Conservation (phyloP, 495 filamentous ascomycete species). For the Tuber calosporum region DNA sequence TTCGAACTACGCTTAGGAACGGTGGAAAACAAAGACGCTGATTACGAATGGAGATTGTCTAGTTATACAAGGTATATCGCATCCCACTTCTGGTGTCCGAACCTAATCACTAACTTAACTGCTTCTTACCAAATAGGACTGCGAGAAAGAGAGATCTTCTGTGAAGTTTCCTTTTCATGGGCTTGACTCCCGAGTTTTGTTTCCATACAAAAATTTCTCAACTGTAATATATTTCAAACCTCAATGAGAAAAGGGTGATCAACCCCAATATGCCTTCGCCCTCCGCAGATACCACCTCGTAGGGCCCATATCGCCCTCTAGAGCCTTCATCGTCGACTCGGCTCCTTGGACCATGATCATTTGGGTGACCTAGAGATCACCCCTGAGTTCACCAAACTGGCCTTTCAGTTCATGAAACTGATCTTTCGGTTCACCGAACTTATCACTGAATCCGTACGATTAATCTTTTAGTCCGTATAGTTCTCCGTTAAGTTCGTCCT, state of each 20-base stretch:
- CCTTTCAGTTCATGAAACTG: too few species aligned
- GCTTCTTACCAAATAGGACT: slow-evolving; percentile 35
- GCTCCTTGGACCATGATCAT: too few species aligned
- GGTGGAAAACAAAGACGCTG: slow-evolving; percentile 89
- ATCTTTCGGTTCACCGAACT: too few species aligned
- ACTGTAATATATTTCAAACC: neutral
- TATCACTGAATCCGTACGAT: too few species aligned
- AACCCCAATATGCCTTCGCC: too few species aligned
- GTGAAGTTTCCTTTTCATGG: slow-evolving; percentile 4
- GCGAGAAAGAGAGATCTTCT: slow-evolving; percentile 43
- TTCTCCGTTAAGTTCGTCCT: too few species aligned
- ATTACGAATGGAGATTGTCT: slow-evolving; percentile 88
- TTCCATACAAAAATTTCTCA: neutral
- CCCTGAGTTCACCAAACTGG: too few species aligned
- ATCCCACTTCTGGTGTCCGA: slow-evolving; percentile 24
- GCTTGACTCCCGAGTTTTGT: neutral
- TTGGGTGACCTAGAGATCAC: too few species aligned
- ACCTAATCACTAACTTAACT: slow-evolving; percentile 31
- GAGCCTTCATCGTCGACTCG: too few species aligned
- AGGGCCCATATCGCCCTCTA: too few species aligned
- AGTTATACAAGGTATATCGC: slow-evolving; percentile 68
- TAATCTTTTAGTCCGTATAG: too few species aligned
- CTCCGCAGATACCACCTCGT: too few species aligned
- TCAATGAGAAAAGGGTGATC: neutral
- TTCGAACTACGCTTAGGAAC: slow-evolving; percentile 95